Conservation (phyloP, 2,329 filamentous ascomycete species). For the Chaetomium globosum region DNA sequence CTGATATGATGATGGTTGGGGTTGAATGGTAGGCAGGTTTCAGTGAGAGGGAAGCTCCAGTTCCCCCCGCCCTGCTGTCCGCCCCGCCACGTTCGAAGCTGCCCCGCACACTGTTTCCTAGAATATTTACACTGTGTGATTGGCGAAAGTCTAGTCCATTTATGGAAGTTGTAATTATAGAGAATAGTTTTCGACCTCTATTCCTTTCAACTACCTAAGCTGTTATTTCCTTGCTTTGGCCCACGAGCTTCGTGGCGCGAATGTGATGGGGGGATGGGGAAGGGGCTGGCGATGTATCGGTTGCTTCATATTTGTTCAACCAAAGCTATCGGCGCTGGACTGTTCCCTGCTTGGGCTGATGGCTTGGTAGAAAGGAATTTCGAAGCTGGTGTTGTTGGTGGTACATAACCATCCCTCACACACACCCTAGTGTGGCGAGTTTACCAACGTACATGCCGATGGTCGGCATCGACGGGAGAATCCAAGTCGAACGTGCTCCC, state of each 20-base stretch:
- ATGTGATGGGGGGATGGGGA: too few relatives aligned
- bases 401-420: background rate
- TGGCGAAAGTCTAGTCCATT: background rate
- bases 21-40: background rate
- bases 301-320: too few relatives aligned
- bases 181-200: too few relatives aligned
- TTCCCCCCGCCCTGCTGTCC: background rate
- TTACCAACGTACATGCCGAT: background rate
- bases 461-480: background rate
- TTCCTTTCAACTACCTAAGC: too few relatives aligned
- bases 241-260: too few relatives aligned
- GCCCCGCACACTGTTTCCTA: background rate
- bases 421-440: background rate
- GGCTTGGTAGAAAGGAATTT: background rate
- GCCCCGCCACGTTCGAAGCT: background rate
- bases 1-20: background rate
- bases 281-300: too few relatives aligned
- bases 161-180: background rate
- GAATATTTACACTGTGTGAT: background rate
- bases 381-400: background rate
- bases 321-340: too few relatives aligned
- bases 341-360: too few relatives aligned
- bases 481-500: constrained; percentile 5
- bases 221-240: too few relatives aligned
- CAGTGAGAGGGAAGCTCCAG: background rate